Evolutionary conservation across 2,329 filamentous ascomycete species (phyloP).

Genomic region (Cercospora sp.): DNA sequence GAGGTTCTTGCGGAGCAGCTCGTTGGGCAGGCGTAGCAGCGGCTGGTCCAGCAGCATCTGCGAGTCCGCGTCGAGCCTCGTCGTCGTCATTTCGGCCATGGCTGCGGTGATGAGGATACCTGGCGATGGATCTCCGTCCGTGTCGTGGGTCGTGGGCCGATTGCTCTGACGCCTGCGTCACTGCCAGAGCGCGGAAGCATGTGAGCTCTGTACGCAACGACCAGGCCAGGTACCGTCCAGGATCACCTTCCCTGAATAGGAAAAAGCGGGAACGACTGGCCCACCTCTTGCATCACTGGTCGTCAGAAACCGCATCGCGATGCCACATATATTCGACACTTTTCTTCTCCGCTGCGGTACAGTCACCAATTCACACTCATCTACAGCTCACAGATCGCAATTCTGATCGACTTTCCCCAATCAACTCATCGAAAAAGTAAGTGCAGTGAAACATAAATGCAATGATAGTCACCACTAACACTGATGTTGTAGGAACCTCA

Average conservation of each 20-base stretch:
- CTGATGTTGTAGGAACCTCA: neutral
- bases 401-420: neutral
- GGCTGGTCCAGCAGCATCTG: slow-evolving; percentile 87
- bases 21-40: slow-evolving; percentile 86
- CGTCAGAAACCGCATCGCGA: slow-evolving; percentile 7
- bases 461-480: neutral
- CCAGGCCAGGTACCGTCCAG: neutral
- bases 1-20: slow-evolving; percentile 92
- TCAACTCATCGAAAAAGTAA: neutral
- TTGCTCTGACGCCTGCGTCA: slow-evolving; percentile 3
- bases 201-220: neutral
- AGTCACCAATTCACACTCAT: neutral
- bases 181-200: neutral
- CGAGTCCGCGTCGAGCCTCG: slow-evolving; percentile 71
- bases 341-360: slow-evolving; percentile 3
- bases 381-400: neutral
- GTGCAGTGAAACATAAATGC: neutral
- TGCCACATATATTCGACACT: slow-evolving; percentile 10
- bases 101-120: neutral
- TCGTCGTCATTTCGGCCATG: slow-evolving; percentile 56
- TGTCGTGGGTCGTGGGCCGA: slow-evolving; percentile 2
- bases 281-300: slow-evolving; percentile 9
- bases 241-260: neutral
- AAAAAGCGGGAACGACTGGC: neutral
- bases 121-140: slow-evolving; percentile 1